These are phyloP conservation scores for Pichia sp. DNA, from an alignment of 1,139 yeast species.

Conservation along the genomic window DNA sequence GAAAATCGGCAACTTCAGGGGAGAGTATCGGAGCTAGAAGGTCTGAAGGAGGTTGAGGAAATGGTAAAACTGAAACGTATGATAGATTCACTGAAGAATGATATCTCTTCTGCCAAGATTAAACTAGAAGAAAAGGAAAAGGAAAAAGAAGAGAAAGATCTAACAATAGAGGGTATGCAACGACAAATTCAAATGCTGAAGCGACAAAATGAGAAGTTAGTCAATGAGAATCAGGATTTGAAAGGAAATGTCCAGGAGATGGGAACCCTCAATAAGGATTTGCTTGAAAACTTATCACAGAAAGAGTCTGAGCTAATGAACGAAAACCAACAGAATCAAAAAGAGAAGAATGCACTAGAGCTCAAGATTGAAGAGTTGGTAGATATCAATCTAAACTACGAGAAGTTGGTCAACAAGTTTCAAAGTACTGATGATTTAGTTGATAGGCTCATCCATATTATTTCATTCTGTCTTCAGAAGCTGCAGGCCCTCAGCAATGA, in stretches of 20 bases:
- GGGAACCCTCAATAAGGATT: slow-evolving; percentile 46
- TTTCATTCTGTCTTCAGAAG: slow-evolving; percentile 19
- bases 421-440: slow-evolving; percentile 23
- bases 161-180: slow-evolving; percentile 19
- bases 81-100: slow-evolving; percentile 23
- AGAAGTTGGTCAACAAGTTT: slow-evolving; percentile 25
- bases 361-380: slow-evolving; percentile 46
- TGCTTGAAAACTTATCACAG: slow-evolving; percentile 58
- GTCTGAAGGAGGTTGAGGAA: slow-evolving; percentile 20
- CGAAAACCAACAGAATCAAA: slow-evolving; percentile 44
- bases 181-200: slow-evolving; percentile 27
- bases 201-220: slow-evolving; percentile 26
- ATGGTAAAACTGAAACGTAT: slow-evolving; percentile 17
- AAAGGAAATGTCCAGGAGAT: slow-evolving; percentile 24
- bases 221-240: slow-evolving; percentile 20
- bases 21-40: slow-evolving; percentile 18
- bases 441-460: slow-evolving; percentile 14
- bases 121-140: slow-evolving; percentile 16
- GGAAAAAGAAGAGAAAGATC: slow-evolving; percentile 23
- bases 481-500: slow-evolving; percentile 33
- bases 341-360: slow-evolving; percentile 42
- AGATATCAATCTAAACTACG: slow-evolving; percentile 32
- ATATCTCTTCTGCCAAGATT: no score
- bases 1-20: slow-evolving; percentile 21
- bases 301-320: slow-evolving; percentile 52